Evolutionary conservation across 75 land plant species (phyloP).

Genomic region (Ceratopteris richardii): DNA sequence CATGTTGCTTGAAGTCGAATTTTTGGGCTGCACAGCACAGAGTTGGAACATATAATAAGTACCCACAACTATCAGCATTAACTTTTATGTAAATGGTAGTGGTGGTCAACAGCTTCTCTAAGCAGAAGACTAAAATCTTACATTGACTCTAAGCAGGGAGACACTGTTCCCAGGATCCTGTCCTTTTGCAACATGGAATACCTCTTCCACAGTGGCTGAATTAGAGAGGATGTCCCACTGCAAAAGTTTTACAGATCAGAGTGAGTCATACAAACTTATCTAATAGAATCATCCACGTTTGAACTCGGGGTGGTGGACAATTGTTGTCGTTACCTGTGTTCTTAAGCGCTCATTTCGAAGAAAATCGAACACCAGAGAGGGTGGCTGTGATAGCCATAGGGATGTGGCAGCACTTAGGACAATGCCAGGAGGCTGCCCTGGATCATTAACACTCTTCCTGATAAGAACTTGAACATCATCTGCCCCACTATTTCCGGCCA

Average conservation of each 20-base stretch:
- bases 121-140: too few species aligned
- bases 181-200: slow-evolving; percentile 67
- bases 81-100: too few species aligned
- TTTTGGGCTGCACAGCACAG: slow-evolving; percentile 43
- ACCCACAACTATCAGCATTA: too few species aligned
- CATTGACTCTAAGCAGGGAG: slow-evolving; percentile 51
- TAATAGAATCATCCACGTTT: background rate
- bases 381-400: slow-evolving; percentile 62
- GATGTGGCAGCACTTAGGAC: slow-evolving; percentile 78
- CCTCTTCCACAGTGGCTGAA: slow-evolving; percentile 34
- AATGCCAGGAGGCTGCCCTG: slow-evolving; percentile 76
- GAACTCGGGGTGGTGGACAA: too few species aligned
- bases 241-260: background rate
- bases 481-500: slow-evolving; percentile 51
- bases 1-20: slow-evolving; percentile 77
- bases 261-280: background rate
- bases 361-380: slow-evolving; percentile 56
- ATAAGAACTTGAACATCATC: slow-evolving; percentile 51
- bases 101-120: too few species aligned
- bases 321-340: slow-evolving; percentile 53
- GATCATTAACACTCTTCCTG: slow-evolving; percentile 71
- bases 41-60: too few species aligned
- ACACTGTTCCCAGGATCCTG: slow-evolving; percentile 26
- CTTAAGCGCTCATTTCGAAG: slow-evolving; percentile 56
- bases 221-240: slow-evolving; percentile 79